Evolutionary conservation across 1,139 yeast genomes (phyloP), one percentile per base, ranked within the genome.

Genomic region (Sugiyamaella castrensis): DNA sequence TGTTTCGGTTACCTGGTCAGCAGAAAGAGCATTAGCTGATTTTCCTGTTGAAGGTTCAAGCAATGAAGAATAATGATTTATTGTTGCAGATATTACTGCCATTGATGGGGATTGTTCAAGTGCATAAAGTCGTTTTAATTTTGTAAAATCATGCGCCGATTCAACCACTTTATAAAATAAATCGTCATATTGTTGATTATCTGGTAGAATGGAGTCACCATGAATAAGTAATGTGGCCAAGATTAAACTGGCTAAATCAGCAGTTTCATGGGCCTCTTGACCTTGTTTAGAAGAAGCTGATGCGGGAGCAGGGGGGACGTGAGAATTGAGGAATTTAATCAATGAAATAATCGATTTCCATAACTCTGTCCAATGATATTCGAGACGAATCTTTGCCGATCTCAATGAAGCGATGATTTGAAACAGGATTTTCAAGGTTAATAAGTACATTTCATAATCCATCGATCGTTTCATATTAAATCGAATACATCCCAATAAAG

Each of bases 361-460:
- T 32, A 71, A 56, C 45, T 69, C 72, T 11, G 60, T 51, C 75
- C 75, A 71, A 50, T 67, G 65, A 50, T 70, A 71, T 9, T 51
- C 50, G 28, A 64, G 41, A n/a, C 59, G 47, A 1, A 49, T 46
- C 28, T 55, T 56, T 28, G 51, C 30, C 9, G 50, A 40, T 26
- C 62, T 50, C 44, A 68, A 48, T 28, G 56, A 52, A 12, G 59
- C 58, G 2, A 67, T 46, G 2, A 57, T 51, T 50, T 62, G 69
- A 43, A 62, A 59, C 6, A 62, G 46, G 2, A 57, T 54, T 1
- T 57, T 57, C 11, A 68, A 50, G 1, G 67, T 56, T 31, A 65
- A 61, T 8, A 45, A 44, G 40, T 67, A 66, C 58, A 70, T 61
- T 8, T 59, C 59, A 26, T 57, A 55, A 51, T 70, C 72, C 37